Conservation (phyloP, 78 protist species). For the Dictyostelium purpureum region DNA sequence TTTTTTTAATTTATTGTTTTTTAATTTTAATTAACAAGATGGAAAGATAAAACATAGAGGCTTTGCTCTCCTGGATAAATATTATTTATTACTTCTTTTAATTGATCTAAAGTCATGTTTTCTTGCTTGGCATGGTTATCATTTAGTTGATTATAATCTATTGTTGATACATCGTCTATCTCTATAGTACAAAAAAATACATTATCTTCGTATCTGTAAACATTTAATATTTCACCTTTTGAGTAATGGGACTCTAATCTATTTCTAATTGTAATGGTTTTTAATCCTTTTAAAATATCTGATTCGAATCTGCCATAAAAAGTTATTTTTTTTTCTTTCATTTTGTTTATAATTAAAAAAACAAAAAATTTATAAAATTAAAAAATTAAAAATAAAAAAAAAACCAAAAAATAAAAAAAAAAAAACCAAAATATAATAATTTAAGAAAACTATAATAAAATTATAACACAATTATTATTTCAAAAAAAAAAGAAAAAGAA, state of each 20-base stretch:
- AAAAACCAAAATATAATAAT: background rate
- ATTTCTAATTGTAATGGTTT: constrained; percentile 2
- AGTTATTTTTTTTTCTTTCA: background rate
- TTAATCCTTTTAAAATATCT: background rate
- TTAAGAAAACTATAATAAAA: too few species aligned
- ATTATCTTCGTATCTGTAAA: background rate
- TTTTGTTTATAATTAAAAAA: background rate
- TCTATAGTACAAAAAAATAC: background rate
- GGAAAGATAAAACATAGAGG: too few species aligned
- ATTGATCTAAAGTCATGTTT: constrained; percentile 4
- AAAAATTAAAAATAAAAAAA: background rate
- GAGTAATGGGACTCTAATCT: background rate
- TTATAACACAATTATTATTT: too few species aligned
- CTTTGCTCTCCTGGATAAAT: constrained; percentile 28
- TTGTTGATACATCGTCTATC: background rate
- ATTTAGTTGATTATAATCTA: background rate
- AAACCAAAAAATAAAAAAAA: too few species aligned
- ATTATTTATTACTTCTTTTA: background rate
- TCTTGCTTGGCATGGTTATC: constrained; percentile 16
- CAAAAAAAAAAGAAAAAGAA: too few species aligned
- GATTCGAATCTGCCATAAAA: background rate
- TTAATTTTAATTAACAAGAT: too few species aligned
- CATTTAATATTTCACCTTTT: background rate
- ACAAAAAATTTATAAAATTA: background rate
- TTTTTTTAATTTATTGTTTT: too few species aligned